Conservation (phyloP, 2,329 filamentous ascomycete species). For the Fusarium sambucinum region DNA sequence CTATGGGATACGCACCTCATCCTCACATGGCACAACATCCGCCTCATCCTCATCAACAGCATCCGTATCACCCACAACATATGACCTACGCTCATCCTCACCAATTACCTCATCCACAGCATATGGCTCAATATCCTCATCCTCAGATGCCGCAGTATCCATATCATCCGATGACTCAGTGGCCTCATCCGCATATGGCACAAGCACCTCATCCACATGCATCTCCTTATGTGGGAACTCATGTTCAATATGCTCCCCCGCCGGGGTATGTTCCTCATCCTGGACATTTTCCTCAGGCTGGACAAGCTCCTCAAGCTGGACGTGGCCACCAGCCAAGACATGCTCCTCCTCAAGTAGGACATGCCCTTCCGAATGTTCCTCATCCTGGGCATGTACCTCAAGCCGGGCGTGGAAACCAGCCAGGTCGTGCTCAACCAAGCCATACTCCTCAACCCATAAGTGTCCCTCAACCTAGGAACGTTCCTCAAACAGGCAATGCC, state of each 20-base stretch:
- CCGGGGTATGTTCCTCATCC: neutral
- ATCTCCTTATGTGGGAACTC: neutral
- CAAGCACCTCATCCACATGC: neutral
- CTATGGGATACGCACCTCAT: neutral
- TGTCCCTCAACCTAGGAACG: no score
- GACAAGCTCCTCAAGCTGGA: neutral
- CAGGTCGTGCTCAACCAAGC: neutral
- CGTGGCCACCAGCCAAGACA: no score
- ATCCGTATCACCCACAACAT: neutral
- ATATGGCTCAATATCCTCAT: constrained; percentile 1
- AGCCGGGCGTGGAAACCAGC: neutral
- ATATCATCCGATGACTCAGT: neutral
- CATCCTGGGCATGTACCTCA: neutral
- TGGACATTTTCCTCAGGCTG: neutral
- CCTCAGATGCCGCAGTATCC: neutral
- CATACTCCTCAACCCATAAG: neutral
- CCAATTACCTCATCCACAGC: neutral
- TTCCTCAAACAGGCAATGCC: no score
- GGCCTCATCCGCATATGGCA: neutral
- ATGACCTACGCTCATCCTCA: neutral
- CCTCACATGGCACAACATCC: neutral
- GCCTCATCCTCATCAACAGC: neutral
- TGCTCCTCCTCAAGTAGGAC: neutral
- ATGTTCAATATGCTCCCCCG: neutral
- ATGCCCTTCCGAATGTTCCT: no score